These are phyloP conservation scores for Entomortierella chlamydospora DNA, from an alignment of 192 early-diverging fungal species.

Conservation along the genomic window DNA sequence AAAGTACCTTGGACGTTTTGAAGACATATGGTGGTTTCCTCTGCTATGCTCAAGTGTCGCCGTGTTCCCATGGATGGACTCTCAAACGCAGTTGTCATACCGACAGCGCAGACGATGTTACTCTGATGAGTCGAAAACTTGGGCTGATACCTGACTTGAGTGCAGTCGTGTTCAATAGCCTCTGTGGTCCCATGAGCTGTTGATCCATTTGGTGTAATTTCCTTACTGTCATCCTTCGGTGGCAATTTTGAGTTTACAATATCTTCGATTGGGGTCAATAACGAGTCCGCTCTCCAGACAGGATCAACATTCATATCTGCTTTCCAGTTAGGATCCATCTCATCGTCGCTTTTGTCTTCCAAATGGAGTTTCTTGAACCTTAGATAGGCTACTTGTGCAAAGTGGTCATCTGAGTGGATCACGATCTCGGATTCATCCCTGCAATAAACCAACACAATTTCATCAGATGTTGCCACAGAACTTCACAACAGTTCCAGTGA, in stretches of 20 bases:
- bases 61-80: neutral
- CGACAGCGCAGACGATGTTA: constrained; percentile 43
- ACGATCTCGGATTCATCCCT: constrained; percentile 80
- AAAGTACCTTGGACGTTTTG: constrained; percentile 55
- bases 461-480: too few species aligned
- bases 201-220: neutral
- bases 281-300: constrained; percentile 35
- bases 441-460: neutral
- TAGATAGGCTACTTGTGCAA: constrained; percentile 88
- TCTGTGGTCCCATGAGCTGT: neutral
- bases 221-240: neutral
- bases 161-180: neutral
- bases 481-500: neutral
- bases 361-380: constrained; percentile 72
- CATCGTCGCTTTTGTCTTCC: constrained; percentile 70
- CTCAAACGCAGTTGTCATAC: constrained; percentile 60
- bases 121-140: constrained; percentile 20
- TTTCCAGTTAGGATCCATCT: constrained; percentile 38
- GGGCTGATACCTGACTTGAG: neutral
- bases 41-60: constrained; percentile 46
- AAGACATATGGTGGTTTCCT: constrained; percentile 63
- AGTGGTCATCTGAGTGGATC: constrained; percentile 83
- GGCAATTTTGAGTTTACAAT: constrained; percentile 16
- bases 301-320: constrained; percentile 39
- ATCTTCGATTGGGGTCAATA: constrained; percentile 21